Base-by-base conservation (phyloP, 805 yeast genomes). In the Candida tammaniensis region DNA sequence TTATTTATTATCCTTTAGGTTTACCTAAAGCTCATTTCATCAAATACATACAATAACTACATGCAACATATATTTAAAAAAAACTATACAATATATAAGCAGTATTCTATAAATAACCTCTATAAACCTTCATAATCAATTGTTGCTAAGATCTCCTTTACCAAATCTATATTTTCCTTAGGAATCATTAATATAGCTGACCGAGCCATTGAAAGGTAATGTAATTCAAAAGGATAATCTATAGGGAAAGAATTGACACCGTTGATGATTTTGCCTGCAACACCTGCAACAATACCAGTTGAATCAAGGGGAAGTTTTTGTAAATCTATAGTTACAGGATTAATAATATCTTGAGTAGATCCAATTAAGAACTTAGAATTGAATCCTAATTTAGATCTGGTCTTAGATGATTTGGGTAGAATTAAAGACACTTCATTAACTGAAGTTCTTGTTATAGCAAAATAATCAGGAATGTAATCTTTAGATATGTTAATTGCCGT, bases 211-310 rank as follows among this genome's bases (percentile, higher is more conserved):
- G 82, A 74, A 14, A 80, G 55, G 44, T 78, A 80, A 47, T 71
- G 71, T 76, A 75, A 74, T 43, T 72, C 80, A 30, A 63, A 63
- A 3, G 64, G 44, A 17, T 40, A 42, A 9, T 43, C 44, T 2
- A 35, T 30, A 5, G 53, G 49, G 17, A 30, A 28, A 11, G 34
- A 29, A 15, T 44, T 47, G 24, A 52, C 44, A 5, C 63, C 66
- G 26, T 55, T 59, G 14, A 72, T 47, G 16, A 80, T 52, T 35
- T 61, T 65, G 24, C 74, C 58, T 0, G 86, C 83, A 15, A 80
- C 66, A 1, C 83, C 82, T 0, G 84, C 78, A 2, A 79, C 84
- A 31, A 80, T 77, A 25, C 86, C 86, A 15, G 79, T 76, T 6
- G 77, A 62, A 51, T 80, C 80, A 12, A 74, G 54, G 0, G 85